Evolutionary conservation across 1,284 basidiomycete species (phyloP).

Genomic region (Pseudozyma flocculosa): DNA sequence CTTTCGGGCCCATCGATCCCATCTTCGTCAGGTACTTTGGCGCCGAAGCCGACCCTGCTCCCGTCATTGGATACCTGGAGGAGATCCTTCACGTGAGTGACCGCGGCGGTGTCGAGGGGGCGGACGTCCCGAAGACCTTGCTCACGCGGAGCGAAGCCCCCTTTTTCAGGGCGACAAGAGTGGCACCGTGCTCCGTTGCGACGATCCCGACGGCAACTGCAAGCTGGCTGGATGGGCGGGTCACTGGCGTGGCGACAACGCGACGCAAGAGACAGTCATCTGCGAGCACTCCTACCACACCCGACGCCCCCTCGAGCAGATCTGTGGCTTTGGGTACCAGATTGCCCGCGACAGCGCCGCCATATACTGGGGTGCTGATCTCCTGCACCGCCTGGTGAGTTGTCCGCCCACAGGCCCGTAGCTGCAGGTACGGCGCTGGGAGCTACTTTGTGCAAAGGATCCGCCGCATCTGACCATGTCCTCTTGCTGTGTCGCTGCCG

Average conservation of each 20-base stretch:
- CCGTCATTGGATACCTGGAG: constrained; percentile 53
- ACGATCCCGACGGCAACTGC: constrained; percentile 59
- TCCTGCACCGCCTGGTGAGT: constrained; percentile 56
- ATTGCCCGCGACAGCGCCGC: constrained; percentile 45
- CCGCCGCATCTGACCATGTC: too few relatives aligned
- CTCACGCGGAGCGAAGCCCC: not conserved
- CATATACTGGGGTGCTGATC: constrained; percentile 58
- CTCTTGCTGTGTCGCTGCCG: too few relatives aligned
- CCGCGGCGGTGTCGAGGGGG: too few relatives aligned
- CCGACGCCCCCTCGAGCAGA: constrained; percentile 22
- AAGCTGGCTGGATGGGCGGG: constrained; percentile 57
- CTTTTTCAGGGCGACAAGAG: constrained; percentile 24
- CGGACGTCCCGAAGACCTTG: too few relatives aligned
- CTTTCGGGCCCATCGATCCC: constrained; percentile 55
- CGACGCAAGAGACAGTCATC: constrained; percentile 60
- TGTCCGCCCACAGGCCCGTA: too few relatives aligned
- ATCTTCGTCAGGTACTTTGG: constrained; percentile 60
- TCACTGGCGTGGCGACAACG: constrained; percentile 61
- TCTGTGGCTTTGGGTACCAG: constrained; percentile 58
- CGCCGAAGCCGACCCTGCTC: constrained; percentile 43
- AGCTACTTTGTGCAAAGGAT: too few relatives aligned
- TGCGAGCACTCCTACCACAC: constrained; percentile 36
- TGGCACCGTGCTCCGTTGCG: constrained; percentile 52
- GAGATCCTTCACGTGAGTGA: constrained; percentile 39
- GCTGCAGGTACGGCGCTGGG: too few relatives aligned